Conservation (phyloP, 176 grass and related monocot species). For the Oryza nivara region DNA sequence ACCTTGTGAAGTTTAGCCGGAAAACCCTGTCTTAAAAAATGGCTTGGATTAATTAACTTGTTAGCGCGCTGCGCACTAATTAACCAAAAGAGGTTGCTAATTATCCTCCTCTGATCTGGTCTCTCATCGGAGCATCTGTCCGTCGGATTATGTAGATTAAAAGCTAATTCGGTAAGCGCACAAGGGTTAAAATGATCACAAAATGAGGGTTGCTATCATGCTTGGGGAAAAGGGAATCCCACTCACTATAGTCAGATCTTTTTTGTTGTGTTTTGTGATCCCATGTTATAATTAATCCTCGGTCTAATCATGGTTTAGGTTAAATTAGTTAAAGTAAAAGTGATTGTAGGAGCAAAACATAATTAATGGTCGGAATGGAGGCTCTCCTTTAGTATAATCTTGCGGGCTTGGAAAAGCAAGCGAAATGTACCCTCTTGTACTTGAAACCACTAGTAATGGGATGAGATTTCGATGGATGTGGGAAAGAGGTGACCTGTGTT, state of each 20-base stretch:
- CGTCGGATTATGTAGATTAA: conserved; percentile 33
- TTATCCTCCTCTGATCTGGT: conserved; percentile 5
- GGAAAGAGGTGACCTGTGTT: neutral
- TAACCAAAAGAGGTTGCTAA: neutral
- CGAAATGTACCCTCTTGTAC: conserved; percentile 42
- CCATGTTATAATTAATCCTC: neutral
- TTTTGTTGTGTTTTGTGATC: conserved; percentile 16
- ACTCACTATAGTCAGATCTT: neutral
- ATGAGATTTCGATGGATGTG: neutral
- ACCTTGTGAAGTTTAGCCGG: too few species aligned
- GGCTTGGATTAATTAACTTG: neutral
- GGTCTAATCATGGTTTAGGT: conserved; percentile 29
- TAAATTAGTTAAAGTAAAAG: conserved; percentile 43
- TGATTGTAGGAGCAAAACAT: conserved; percentile 15
- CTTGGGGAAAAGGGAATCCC: neutral
- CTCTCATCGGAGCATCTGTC: conserved; percentile 36
- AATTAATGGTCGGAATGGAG: conserved; percentile 41
- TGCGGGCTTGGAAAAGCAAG: neutral
- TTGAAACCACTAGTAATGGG: conserved; percentile 12
- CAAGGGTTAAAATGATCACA: neutral
- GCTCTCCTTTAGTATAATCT: conserved; percentile 20
- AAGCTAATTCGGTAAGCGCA: conserved; percentile 54
- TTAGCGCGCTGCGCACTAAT: neutral
- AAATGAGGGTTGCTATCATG: conserved; percentile 29
- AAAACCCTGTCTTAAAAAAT: neutral